These are phyloP conservation scores for Cokeromyces recurvatus DNA, from an alignment of 371 early-diverging fungal genomes.

Conservation along the genomic window DNA sequence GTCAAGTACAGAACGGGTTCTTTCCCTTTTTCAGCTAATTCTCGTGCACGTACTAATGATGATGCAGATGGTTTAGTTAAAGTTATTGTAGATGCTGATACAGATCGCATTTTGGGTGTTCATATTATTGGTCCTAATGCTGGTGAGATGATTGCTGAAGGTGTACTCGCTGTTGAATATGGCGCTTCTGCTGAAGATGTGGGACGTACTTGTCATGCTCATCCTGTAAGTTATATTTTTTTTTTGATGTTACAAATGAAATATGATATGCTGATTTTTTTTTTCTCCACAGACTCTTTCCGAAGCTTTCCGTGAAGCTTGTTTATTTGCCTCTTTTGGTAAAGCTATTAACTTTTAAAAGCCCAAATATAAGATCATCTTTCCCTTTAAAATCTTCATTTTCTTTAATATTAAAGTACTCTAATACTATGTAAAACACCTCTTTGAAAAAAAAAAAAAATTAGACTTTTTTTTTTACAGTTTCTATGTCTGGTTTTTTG, in stretches of 20 bases:
- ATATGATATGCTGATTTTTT: not conserved
- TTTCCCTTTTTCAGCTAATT: constrained; percentile 97
- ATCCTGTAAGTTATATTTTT: constrained; percentile 57
- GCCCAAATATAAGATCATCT: no score
- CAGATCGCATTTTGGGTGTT: constrained; percentile 93
- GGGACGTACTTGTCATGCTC: constrained; percentile 97
- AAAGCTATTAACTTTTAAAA: constrained; percentile 67
- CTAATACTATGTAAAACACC: no score
- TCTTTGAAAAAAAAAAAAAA: no score
- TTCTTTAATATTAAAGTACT: no score
- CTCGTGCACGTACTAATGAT: constrained; percentile 95
- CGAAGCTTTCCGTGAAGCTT: constrained; percentile 98
- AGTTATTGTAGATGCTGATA: constrained; percentile 92
- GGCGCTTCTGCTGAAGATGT: constrained; percentile 96
- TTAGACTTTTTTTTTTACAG: no score
- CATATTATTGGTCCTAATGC: constrained; percentile 98
- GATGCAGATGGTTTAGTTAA: constrained; percentile 95
- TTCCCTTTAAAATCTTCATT: no score
- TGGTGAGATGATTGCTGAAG: constrained; percentile 99
- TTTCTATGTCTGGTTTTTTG: no score
- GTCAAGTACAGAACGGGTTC: constrained; percentile 83
- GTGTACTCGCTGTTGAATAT: constrained; percentile 95
- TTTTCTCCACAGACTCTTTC: constrained; percentile 63
- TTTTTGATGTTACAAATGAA: not conserved
- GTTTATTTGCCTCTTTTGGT: constrained; percentile 76